Evolutionary conservation across 768 basidiomycete species (phyloP).

Genomic region (Thelephora aurantiotincta): DNA sequence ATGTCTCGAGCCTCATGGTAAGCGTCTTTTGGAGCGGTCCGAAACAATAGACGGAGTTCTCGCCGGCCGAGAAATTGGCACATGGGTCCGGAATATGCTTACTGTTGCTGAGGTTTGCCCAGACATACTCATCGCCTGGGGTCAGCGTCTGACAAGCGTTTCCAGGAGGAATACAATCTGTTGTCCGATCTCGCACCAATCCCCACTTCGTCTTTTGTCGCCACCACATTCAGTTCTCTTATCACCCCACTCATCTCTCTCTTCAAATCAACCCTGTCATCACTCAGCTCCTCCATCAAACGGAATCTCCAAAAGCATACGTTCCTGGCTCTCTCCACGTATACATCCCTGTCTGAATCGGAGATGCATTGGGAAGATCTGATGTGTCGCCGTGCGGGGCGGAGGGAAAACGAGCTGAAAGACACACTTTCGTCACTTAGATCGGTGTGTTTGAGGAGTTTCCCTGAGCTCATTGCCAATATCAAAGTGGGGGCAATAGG

Average conservation of each 20-base stretch:
- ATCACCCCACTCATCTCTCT: slow-evolving; percentile 50
- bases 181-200: slow-evolving; percentile 52
- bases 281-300: slow-evolving; percentile 54
- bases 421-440: slow-evolving; percentile 54
- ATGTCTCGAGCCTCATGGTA: slow-evolving; percentile 59
- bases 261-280: slow-evolving; percentile 50
- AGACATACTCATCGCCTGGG: neutral
- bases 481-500: slow-evolving; percentile 49
- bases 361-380: slow-evolving; percentile 59
- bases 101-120: slow-evolving; percentile 44
- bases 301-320: slow-evolving; percentile 65
- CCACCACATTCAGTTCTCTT: slow-evolving; percentile 46
- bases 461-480: slow-evolving; percentile 74
- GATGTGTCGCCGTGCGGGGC: slow-evolving; percentile 31
- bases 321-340: slow-evolving; percentile 66
- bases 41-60: slow-evolving; percentile 52
- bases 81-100: slow-evolving; percentile 54
- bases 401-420: slow-evolving; percentile 49
- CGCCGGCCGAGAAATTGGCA: slow-evolving; percentile 57
- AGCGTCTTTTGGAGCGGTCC: slow-evolving; percentile 53
- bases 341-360: slow-evolving; percentile 38
- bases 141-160: neutral
- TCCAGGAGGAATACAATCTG: slow-evolving; percentile 54
- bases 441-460: slow-evolving; percentile 62
- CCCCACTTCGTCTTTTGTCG: slow-evolving; percentile 31